Evolutionary conservation across 306 rosid genomes (phyloP), one percentile per base, ranked within the genome.

Genomic region (Malus fusca): DNA sequence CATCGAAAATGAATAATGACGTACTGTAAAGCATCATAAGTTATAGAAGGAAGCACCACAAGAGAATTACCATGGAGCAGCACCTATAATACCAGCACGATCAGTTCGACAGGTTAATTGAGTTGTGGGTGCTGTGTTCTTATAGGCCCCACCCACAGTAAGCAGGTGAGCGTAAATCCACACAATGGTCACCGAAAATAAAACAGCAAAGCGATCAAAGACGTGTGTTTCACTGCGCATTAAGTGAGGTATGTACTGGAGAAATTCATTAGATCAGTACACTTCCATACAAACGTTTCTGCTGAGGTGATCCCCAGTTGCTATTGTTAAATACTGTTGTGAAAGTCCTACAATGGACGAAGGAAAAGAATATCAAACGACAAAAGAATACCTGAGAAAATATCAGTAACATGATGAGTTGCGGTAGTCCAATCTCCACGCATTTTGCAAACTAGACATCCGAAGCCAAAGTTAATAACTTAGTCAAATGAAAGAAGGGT

Each of bases 371-470:
- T 46, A 68, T 22, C 72, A 40, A 59, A 72, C 48, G 35, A 68
- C 42, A 17, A 25, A 52, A 75, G 48, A 37, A 66, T 86, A 95
- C 97, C 96, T 95, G 99, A 22, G 97, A 92, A 76, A 95, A 85
- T 77, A 92, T 11, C 71, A 95, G 77, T 11, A 95, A 85, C 30
- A 95, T 35, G 77, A 92, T 42, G 58, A 95, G 84, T 82, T 88
- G 93, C 11, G 99, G 99, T 77, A 95, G 88, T 42, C 99, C 97
- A 78, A 95, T 95, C 90, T 95, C 99, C 63, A 92, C 88, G 61
- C 97, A 95, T 75, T 88, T 86, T 48, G 97, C 89, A 69, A 95
- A 85, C 99, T 95, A 82, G 26, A 83, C 61, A 79, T 52, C 79
- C 79, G 30, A 76, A 79, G 74, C 21, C 58, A 77, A 14, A 58